Evolutionary conservation across 2,329 filamentous ascomycete genomes (phyloP).

Genomic region (Hypomyces perniciosus): DNA sequence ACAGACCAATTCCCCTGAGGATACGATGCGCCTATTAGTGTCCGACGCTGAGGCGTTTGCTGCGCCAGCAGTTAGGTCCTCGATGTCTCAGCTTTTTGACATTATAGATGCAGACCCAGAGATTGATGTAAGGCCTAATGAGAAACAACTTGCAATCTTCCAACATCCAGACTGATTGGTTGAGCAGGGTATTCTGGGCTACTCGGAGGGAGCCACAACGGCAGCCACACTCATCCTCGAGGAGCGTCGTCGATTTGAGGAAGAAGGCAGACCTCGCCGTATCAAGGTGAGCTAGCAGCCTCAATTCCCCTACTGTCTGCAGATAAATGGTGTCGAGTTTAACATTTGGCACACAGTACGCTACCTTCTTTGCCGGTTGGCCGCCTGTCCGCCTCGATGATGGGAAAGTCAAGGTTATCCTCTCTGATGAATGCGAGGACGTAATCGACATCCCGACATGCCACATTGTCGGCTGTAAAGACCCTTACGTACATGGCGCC

Average conservation of each 20-base stretch:
- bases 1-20: constrained; percentile 45
- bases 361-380: constrained; percentile 49
- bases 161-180: neutral
- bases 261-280: constrained; percentile 26
- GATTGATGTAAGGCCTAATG: constrained; percentile 21
- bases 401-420: constrained; percentile 35
- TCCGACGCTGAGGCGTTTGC: constrained; percentile 23
- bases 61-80: constrained; percentile 11
- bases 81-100: constrained; percentile 28
- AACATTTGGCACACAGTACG: constrained; percentile 27
- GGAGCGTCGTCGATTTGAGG: constrained; percentile 35
- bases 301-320: constrained; percentile 17
- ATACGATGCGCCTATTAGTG: constrained; percentile 48
- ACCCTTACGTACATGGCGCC: constrained; percentile 56
- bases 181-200: constrained; percentile 47
- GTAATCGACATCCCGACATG: constrained; percentile 47
- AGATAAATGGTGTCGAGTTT: constrained; percentile 25
- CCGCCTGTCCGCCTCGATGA: constrained; percentile 40
- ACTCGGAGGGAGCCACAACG: constrained; percentile 54
- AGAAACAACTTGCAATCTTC: neutral
- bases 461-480: constrained; percentile 48
- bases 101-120: constrained; percentile 38
- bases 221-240: constrained; percentile 48
- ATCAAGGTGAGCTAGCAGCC: constrained; percentile 28
- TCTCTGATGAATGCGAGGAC: constrained; percentile 43